Percentiles rank a stretch among this genome's conserved stretches.
These are phyloP conservation scores for Pleurotus giganteus DNA, from an alignment of 768 basidiomycete species.

Conservation along the genomic window DNA sequence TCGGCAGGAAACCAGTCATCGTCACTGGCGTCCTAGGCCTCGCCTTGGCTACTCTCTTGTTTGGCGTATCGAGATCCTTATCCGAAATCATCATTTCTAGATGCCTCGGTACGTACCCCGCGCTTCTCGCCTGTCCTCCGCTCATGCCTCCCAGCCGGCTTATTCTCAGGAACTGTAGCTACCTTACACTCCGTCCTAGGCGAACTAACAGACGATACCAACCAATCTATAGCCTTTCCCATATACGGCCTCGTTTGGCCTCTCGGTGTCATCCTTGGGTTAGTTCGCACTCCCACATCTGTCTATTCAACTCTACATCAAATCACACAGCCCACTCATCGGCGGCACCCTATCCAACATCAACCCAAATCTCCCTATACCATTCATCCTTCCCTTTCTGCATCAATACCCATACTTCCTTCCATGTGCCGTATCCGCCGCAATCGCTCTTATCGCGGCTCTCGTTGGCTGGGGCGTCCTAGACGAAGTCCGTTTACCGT, in stretches of 20 bases:
- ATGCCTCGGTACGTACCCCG: conserved; percentile 38
- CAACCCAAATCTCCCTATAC: conserved; percentile 40
- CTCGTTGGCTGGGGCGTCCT: conserved; percentile 44
- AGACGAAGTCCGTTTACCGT: conserved; percentile 49
- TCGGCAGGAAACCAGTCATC: conserved; percentile 63
- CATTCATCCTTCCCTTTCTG: conserved; percentile 44
- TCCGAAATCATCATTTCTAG: conserved; percentile 42
- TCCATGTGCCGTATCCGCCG: conserved; percentile 47
- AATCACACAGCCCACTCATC: conserved; percentile 45
- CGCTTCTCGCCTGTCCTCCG: not conserved
- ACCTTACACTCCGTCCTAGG: conserved; percentile 59
- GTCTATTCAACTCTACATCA: not conserved
- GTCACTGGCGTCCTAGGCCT: conserved; percentile 49
- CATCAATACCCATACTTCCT: conserved; percentile 56
- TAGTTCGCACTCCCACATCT: conserved; percentile 14
- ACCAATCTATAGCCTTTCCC: conserved; percentile 54
- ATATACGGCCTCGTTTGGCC: conserved; percentile 60
- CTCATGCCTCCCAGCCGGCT: conserved; percentile 38
- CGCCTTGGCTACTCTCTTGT: conserved; percentile 43
- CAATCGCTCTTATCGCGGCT: conserved; percentile 37
- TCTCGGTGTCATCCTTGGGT: conserved; percentile 56
- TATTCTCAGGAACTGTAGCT: conserved; percentile 59
- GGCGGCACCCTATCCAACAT: conserved; percentile 60
- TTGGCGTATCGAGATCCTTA: conserved; percentile 58
- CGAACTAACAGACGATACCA: conserved; percentile 58